phyloP scores from a whole-genome alignment of 352 stramenopile genomes.

The Phytopythium mirpurense region DNA sequence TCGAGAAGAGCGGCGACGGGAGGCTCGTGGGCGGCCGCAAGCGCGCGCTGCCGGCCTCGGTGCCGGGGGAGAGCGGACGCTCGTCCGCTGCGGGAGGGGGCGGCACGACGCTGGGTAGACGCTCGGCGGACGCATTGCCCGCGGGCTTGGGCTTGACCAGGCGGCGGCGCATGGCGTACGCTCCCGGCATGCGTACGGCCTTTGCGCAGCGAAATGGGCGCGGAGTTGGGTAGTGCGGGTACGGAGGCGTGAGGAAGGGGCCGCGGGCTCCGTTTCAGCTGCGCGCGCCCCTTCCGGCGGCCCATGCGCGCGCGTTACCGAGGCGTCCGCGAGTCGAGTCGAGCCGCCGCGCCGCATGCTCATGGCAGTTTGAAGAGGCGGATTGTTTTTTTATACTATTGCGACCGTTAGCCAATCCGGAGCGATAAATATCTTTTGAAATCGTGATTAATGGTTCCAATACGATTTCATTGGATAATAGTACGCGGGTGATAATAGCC shows the following conservation, averaged over 20 bases:
- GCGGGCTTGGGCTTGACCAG: slow-evolving; percentile 15
- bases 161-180: slow-evolving; percentile 15
- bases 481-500: background rate
- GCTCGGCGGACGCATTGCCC: slow-evolving; percentile 3
- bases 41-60: background rate
- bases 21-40: slow-evolving; percentile 2
- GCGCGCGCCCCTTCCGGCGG: background rate
- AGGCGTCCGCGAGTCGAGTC: background rate
- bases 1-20: slow-evolving; percentile 2
- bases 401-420: background rate
- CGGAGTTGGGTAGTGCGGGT: background rate
- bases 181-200: background rate
- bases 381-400: too few species aligned
- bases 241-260: background rate
- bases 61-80: background rate
- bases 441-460: background rate
- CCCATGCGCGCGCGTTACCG: background rate
- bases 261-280: background rate
- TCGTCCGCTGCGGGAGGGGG: slow-evolving; percentile 5
- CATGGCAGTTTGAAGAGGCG: background rate
- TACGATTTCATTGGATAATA: slow-evolving; percentile 2
- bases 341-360: background rate
- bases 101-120: slow-evolving; percentile 19
- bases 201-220: background rate
- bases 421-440: background rate